Base-by-base conservation (phyloP, 2,329 filamentous ascomycete species). In the Cladophialophora exuberans region DNA sequence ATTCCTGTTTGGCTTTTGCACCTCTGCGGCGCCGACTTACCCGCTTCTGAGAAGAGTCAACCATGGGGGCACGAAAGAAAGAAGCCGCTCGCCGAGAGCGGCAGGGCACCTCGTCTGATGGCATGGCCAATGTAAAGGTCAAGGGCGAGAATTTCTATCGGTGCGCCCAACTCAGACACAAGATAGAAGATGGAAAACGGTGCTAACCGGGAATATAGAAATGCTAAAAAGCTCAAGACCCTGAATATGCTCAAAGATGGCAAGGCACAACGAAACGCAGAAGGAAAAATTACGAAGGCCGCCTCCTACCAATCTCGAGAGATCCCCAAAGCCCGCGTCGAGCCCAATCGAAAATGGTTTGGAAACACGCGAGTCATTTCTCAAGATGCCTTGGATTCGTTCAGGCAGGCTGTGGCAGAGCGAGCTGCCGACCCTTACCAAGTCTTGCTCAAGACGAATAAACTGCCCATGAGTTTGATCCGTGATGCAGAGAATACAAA, bases 61-160 rank as follows among this genome's bases (percentile, higher is more conserved):
- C 25, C 28, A 96, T 96, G 91, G 91, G 91, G 75, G 88, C 86
- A 67, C 87, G 84, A 67, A 97, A 97, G 82, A 97, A 97, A 76
- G 93, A 97, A 76, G 85, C 85, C 62, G 83, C 79, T 72, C 86
- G 93, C 76, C 88, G 88, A 72, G 82, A 82, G 78, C 88, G 91
- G 72, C 86, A 97, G 82, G 90, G 90, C 65, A 93, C 92, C 77
- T 83, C 83, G 45, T 83, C 83, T 64, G 88, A 94, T 84, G 90
- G 90, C 72, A 90, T 96, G 84, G 85, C 77, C 67, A 97, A 97
- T 77, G 89, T 97, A 69, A 90, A 87, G 68, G 81, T 85, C 66
- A 99, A 99, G 78, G 94, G 94, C 76, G 93, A 97, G 81, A 97
- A 97, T 79, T 99, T 97, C 78, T 97, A 97, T 79, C 85, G 89